Evolutionary conservation across 805 yeast species (phyloP).

Genomic region (Nakazawaea ambrosiae): DNA sequence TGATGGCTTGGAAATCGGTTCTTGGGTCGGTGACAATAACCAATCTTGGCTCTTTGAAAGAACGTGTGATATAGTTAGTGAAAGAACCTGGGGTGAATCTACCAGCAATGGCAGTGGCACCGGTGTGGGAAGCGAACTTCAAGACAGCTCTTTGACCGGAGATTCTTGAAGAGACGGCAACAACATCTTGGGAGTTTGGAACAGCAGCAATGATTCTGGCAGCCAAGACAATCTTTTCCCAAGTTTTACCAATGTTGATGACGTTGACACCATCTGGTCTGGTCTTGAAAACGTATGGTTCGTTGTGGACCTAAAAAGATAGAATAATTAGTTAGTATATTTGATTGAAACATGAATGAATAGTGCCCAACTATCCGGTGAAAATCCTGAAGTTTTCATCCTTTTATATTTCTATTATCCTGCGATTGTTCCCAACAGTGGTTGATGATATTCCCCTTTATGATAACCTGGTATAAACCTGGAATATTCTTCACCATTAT

Average conservation of each 20-base stretch:
- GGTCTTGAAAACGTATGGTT: conserved; percentile 94
- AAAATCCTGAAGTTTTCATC: not conserved
- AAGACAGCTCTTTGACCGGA: conserved; percentile 99
- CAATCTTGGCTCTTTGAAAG: conserved; percentile 99
- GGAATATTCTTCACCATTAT: not conserved
- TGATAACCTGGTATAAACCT: too few species aligned
- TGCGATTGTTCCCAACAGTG: too few species aligned
- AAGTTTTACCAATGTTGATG: conserved; percentile 97
- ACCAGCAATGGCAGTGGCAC: conserved; percentile 99
- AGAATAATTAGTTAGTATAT: too few species aligned
- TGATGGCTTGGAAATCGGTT: conserved; percentile 99
- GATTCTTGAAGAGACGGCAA: conserved; percentile 98
- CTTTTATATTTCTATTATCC: not conserved
- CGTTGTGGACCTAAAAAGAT: conserved; percentile 96
- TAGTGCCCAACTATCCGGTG: not conserved
- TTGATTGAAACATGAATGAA: too few species aligned
- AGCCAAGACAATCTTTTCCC: conserved; percentile 99
- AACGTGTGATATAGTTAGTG: conserved; percentile 99
- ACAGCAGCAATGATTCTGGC: conserved; percentile 99
- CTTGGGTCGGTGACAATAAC: conserved; percentile 99
- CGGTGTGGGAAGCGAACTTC: conserved; percentile 99
- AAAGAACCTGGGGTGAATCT: conserved; percentile 99
- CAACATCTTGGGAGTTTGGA: conserved; percentile 97
- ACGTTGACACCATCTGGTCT: conserved; percentile 99
- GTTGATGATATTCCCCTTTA: too few species aligned